Conservation (phyloP, 495 filamentous ascomycete species). For the Neurospora pannonica region DNA sequence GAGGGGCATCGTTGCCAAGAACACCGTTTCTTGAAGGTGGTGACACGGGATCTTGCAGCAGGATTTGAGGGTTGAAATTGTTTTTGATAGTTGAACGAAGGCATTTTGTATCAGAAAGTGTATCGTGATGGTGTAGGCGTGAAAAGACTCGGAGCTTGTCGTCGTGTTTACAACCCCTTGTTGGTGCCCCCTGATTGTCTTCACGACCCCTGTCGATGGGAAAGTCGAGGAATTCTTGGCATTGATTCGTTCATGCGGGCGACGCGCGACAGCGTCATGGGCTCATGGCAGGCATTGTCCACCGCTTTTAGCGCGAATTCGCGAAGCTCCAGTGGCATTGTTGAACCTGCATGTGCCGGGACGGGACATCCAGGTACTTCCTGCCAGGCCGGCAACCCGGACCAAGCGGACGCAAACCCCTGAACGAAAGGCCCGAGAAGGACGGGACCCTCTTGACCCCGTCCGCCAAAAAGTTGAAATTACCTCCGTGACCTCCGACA, state of each 20-base stretch:
- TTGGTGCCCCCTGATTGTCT: not conserved
- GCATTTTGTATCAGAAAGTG: not conserved
- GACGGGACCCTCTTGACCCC: not conserved
- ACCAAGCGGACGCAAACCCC: not conserved
- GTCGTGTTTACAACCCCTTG: not conserved
- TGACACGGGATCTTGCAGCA: not conserved
- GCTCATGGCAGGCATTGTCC: not conserved
- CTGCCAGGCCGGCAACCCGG: not conserved
- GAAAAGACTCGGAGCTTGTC: not conserved
- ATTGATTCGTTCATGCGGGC: not conserved
- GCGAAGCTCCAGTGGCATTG: not conserved
- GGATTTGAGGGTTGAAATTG: not conserved
- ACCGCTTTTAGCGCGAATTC: not conserved
- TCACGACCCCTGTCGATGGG: not conserved
- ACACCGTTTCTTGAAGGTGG: constrained; percentile 42
- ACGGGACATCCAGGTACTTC: not conserved
- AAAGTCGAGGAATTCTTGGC: not conserved
- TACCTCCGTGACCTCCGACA: not conserved
- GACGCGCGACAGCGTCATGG: not conserved
- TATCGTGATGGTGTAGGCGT: not conserved
- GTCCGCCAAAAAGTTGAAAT: not conserved
- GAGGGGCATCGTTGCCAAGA: constrained; percentile 69
- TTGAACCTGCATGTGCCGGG: not conserved
- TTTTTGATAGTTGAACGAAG: not conserved
- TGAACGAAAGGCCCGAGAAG: not conserved